A percentile compares a stretch with the other conserved stretches of the same genome.
phyloP scores from a whole-genome alignment of 192 early-diverging fungal species.

The Coemansia sp. region DNA sequence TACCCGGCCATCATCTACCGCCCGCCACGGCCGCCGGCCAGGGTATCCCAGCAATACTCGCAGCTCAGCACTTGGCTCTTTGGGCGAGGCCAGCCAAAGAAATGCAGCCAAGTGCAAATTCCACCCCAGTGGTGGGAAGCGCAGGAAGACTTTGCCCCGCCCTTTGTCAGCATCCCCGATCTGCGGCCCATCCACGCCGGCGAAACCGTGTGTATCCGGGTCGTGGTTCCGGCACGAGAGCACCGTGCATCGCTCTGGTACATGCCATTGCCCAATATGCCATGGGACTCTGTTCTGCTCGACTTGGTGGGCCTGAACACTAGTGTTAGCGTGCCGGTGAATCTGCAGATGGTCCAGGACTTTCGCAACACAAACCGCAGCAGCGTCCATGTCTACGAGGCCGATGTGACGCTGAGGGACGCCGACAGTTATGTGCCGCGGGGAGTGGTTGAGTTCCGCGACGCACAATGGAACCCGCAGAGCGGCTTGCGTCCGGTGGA shows the following conservation, averaged over 20 bases:
- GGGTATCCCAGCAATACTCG: background rate
- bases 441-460: constrained; percentile 39
- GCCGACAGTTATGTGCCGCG: constrained; percentile 27
- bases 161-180: constrained; percentile 12
- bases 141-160: background rate
- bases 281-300: constrained; percentile 40
- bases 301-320: constrained; percentile 13
- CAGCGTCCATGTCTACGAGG: constrained; percentile 48
- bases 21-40: too few species aligned
- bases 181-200: background rate
- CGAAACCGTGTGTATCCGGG: constrained; percentile 36
- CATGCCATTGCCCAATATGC: constrained; percentile 12
- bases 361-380: constrained; percentile 17
- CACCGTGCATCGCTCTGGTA: background rate
- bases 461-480: constrained; percentile 51
- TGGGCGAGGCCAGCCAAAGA: background rate
- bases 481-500: constrained; percentile 11
- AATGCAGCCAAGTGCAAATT: constrained; percentile 7
- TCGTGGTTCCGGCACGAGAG: constrained; percentile 31
- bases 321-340: constrained; percentile 17
- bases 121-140: background rate
- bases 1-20: background rate
- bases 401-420: constrained; percentile 39
- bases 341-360: constrained; percentile 1
- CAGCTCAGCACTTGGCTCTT: background rate